Percentiles rank a stretch among this genome's conserved stretches.
Conservation (phyloP, 805 yeast genomes). For the Spathaspora arborariae region DNA sequence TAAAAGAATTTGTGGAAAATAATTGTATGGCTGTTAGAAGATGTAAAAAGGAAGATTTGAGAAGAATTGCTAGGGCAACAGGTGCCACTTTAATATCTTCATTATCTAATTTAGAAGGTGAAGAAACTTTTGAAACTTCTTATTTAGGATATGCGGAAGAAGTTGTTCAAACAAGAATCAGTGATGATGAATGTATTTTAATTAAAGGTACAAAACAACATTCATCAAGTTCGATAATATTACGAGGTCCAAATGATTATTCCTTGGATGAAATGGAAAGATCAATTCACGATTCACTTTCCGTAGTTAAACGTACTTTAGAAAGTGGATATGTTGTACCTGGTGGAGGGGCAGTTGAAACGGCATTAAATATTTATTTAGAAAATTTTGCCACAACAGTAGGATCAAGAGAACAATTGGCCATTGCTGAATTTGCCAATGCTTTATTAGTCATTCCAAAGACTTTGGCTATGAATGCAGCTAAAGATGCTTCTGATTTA, state of each 20-base stretch:
- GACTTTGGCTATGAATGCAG: constrained; percentile 95
- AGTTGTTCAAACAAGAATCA: constrained; percentile 84
- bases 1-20: constrained; percentile 86
- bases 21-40: constrained; percentile 95
- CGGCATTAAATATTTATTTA: constrained; percentile 89
- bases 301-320: constrained; percentile 92
- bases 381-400: constrained; percentile 98
- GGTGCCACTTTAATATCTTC: constrained; percentile 89
- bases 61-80: constrained; percentile 96
- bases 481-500: constrained; percentile 92
- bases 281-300: constrained; percentile 88
- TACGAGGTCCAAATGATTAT: constrained; percentile 95
- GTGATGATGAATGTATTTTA: constrained; percentile 95
- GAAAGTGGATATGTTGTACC: constrained; percentile 95
- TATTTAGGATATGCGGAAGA: constrained; percentile 87
- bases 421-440: constrained; percentile 94
- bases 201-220: constrained; percentile 88
- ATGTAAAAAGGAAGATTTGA: constrained; percentile 92
- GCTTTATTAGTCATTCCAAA: constrained; percentile 91
- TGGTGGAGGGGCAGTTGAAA: constrained; percentile 99
- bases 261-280: constrained; percentile 98
- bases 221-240: constrained; percentile 83
- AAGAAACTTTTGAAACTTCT: constrained; percentile 82
- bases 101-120: constrained; percentile 93
- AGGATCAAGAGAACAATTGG: constrained; percentile 95